Percentiles rank a stretch among this genome's conserved stretches.
Evolutionary conservation across 441 rosid species (phyloP).

Genomic region (Omphalea diandra): DNA sequence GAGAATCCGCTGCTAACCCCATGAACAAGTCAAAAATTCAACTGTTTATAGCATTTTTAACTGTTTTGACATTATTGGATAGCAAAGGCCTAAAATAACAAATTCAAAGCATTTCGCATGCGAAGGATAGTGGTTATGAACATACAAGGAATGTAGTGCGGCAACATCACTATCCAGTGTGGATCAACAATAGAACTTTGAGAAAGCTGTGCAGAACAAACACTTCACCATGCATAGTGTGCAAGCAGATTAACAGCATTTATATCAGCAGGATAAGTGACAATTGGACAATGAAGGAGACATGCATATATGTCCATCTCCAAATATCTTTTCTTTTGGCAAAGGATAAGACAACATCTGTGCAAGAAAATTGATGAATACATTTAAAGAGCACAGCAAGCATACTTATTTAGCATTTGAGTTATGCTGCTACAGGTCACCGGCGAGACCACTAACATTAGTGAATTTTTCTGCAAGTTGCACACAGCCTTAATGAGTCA

Average conservation of each 20-base stretch:
- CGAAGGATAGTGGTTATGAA: neutral
- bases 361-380: neutral
- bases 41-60: neutral
- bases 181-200: neutral
- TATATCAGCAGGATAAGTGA: neutral
- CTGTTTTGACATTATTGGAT: neutral
- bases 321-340: neutral
- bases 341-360: neutral
- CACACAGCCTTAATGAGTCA: constrained; percentile 11
- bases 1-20: neutral
- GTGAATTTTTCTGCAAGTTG: constrained; percentile 67
- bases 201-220: neutral
- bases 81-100: neutral
- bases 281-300: neutral
- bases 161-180: neutral
- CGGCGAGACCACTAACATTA: constrained; percentile 67
- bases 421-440: constrained; percentile 51
- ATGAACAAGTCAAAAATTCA: neutral
- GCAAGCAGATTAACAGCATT: constrained; percentile 1
- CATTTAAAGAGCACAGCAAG: neutral
- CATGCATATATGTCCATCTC: neutral
- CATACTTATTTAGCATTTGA: constrained; percentile 75
- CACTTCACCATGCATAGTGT: neutral
- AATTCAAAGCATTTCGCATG: neutral
- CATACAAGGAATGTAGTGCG: neutral